Conservation (phyloP, 441 rosid genomes). For the Erysimum cheiri region DNA sequence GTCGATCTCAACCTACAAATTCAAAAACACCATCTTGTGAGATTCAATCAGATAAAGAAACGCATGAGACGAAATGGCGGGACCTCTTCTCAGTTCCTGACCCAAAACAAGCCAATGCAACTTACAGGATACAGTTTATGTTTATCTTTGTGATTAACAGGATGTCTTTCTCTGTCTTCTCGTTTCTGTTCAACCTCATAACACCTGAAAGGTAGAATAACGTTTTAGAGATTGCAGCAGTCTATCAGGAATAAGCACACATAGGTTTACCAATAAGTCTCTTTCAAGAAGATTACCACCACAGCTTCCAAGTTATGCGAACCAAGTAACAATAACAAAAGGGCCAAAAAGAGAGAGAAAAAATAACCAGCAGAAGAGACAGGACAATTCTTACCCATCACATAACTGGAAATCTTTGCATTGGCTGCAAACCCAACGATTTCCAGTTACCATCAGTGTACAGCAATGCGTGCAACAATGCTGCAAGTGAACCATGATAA, state of each 20-base stretch:
- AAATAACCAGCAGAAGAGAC: slow-evolving; percentile 17
- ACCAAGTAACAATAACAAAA: slow-evolving; percentile 21
- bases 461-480: slow-evolving; percentile 90
- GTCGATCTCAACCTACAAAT: slow-evolving; percentile 67
- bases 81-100: slow-evolving; percentile 11
- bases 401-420: slow-evolving; percentile 95
- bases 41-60: slow-evolving; percentile 21
- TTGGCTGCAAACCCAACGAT: slow-evolving; percentile 89
- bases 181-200: slow-evolving; percentile 84
- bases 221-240: slow-evolving; percentile 22
- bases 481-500: slow-evolving; percentile 98
- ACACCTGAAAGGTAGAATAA: slow-evolving; percentile 61
- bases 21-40: slow-evolving; percentile 19
- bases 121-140: slow-evolving; percentile 78
- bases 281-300: slow-evolving; percentile 29
- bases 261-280: slow-evolving; percentile 23
- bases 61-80: slow-evolving; percentile 19
- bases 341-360: not conserved
- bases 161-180: slow-evolving; percentile 92
- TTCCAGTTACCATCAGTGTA: slow-evolving; percentile 87
- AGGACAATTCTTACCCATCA: slow-evolving; percentile 73
- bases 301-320: slow-evolving; percentile 22
- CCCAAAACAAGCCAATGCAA: slow-evolving; percentile 37
- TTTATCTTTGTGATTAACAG: slow-evolving; percentile 78
- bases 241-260: slow-evolving; percentile 24